These are phyloP conservation scores for Pythium biforme DNA, from an alignment of 352 stramenopile species.

Conservation along the genomic window DNA sequence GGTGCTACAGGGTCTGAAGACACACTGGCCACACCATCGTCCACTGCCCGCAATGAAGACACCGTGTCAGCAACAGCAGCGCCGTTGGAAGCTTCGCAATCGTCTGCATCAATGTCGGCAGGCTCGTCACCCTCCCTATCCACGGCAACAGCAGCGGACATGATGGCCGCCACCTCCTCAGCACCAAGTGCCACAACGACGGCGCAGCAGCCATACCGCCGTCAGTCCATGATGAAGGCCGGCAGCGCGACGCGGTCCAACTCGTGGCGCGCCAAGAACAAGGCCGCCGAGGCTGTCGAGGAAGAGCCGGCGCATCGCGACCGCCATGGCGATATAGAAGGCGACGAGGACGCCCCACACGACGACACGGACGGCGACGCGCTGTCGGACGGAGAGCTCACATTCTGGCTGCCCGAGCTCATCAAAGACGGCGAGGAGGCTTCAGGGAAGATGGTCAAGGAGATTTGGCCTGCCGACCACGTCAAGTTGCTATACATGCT, in stretches of 20 bases:
- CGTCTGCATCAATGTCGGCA: too few species aligned
- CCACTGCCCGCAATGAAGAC: too few species aligned
- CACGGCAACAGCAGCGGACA: too few species aligned
- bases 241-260: slow-evolving; percentile 13
- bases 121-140: too few species aligned
- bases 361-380: not conserved
- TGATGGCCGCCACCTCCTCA: not conserved
- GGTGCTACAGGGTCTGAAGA: not conserved
- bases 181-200: not conserved
- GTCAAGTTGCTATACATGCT: slow-evolving; percentile 77
- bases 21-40: too few species aligned
- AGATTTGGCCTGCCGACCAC: slow-evolving; percentile 53
- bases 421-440: slow-evolving; percentile 48
- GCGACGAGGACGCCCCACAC: not conserved
- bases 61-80: too few species aligned
- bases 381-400: slow-evolving; percentile 33
- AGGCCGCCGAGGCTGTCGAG: slow-evolving; percentile 4
- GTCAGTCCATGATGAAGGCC: slow-evolving; percentile 21
- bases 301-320: slow-evolving; percentile 3
- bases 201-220: slow-evolving; percentile 7
- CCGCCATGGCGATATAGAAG: not conserved
- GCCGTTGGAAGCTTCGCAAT: too few species aligned
- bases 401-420: slow-evolving; percentile 49
- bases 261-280: slow-evolving; percentile 21
- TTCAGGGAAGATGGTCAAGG: slow-evolving; percentile 35